Percentiles rank a stretch among this genome's conserved stretches.
Conservation (phyloP, 1,139 yeast genomes). For the Taiozyma sp. region DNA sequence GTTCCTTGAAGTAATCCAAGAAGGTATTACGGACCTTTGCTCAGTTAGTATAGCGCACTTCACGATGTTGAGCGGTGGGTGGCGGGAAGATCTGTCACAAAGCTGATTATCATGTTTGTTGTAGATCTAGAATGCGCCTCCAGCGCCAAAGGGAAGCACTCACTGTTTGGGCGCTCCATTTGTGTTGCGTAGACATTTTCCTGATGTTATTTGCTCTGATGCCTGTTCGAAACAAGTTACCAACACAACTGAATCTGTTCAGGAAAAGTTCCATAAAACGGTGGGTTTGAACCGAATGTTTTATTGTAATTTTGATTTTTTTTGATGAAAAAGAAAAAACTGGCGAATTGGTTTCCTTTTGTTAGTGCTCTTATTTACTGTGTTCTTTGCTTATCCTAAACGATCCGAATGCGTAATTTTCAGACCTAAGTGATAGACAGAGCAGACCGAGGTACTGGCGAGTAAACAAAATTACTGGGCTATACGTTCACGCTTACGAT, state of each 20-base stretch:
- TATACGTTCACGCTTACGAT: too few relatives aligned
- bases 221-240: neutral
- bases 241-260: neutral
- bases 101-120: neutral
- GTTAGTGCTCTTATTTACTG: neutral
- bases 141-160: constrained; percentile 4
- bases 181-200: constrained; percentile 18
- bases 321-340: neutral
- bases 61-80: neutral
- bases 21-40: constrained; percentile 73
- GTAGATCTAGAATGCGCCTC: neutral
- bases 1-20: constrained; percentile 68
- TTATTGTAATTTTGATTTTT: neutral
- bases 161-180: constrained; percentile 25
- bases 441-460: neutral
- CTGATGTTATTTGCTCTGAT: constrained; percentile 1
- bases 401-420: neutral
- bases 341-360: neutral
- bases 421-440: neutral
- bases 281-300: neutral
- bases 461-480: too few relatives aligned
- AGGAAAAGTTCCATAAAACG: constrained; percentile 10
- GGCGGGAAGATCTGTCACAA: neutral
- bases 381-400: neutral
- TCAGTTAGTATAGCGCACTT: constrained; percentile 5